Percentiles rank a stretch among this genome's conserved stretches.
These are phyloP conservation scores for Priceomyces haplophilus DNA, from an alignment of 805 yeast genomes.

Conservation along the genomic window DNA sequence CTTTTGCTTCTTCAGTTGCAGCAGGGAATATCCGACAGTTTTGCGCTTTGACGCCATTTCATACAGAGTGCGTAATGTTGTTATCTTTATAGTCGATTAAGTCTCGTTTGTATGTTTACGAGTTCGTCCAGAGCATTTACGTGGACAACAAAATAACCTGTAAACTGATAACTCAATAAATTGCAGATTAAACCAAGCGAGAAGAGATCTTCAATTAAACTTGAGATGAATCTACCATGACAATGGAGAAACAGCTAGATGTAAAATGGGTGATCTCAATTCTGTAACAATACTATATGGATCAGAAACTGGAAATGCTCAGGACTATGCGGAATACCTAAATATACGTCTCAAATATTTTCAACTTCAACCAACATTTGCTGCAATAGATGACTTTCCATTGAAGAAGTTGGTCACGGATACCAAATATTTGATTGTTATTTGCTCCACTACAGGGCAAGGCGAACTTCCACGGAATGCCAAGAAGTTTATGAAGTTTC, in stretches of 20 bases:
- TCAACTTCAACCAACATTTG: slow-evolving; percentile 47
- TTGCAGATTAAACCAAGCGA: background rate
- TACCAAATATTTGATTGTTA: slow-evolving; percentile 46
- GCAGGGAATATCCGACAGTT: slow-evolving; percentile 5
- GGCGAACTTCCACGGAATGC: slow-evolving; percentile 88
- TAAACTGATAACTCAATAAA: background rate
- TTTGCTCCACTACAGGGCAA: slow-evolving; percentile 93
- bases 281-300: slow-evolving; percentile 70
- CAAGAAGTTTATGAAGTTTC: slow-evolving; percentile 66
- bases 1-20: slow-evolving; percentile 15
- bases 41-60: slow-evolving; percentile 25
- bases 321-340: slow-evolving; percentile 73
- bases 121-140: slow-evolving; percentile 1
- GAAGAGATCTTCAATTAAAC: background rate
- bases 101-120: slow-evolving; percentile 1
- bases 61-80: background rate
- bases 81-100: background rate
- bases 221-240: background rate
- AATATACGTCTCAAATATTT: slow-evolving; percentile 53
- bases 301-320: slow-evolving; percentile 89
- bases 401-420: slow-evolving; percentile 49
- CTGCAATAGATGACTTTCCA: slow-evolving; percentile 60
- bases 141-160: background rate
- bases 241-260: background rate
- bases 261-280: background rate